Evolutionary conservation across 345 rosid genomes (phyloP), one percentile per base, ranked within the genome.

Genomic region (Moricandia arvensis): DNA sequence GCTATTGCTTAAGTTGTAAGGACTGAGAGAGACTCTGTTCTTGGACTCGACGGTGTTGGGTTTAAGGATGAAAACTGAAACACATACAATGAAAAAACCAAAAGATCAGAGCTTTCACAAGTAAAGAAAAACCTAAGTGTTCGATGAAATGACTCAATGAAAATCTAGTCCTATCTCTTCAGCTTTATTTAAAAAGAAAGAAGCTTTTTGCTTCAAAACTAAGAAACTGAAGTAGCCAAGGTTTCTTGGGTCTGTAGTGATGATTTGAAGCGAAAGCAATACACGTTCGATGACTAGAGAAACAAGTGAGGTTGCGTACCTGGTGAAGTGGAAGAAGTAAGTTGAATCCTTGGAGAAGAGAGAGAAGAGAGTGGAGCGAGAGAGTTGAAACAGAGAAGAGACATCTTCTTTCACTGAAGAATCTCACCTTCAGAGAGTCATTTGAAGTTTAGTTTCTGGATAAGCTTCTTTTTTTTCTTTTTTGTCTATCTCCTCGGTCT

Each of bases 351-450:
- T 8, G 55, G 47, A 7, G 73, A 7, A 47, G n/a, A n/a, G 35
- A 5, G 7, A 33, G 37, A 34, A 34, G 43, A 79, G 17, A 64
- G 63, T 64, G 73, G 69, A 66, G 67, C 57, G 74, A 76, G 77
- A 71, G 80, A 62, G 61, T 24, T 75, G 80, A 75, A 80, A 73
- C 66, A 71, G 77, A 80, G 76, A 80, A 80, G 80, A 62, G 78
- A 59, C 81, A 79, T 79, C 76, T 73, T 62, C 78, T 72, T 78
- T 73, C 30, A 37, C 49, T 37, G 58, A 73, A 59, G 66, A 60
- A 15, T 0, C 12, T 66, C 12, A 47, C 6, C 77, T 59, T 78
- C 81, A 78, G 49, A 51, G 3, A 5, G 37, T 71, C 81, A 78
- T 78, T 49, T 59, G 4, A 55, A 10, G 63, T 51, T 49, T 38